Evolutionary conservation across 306 rosid genomes (phyloP), one percentile per base, ranked within the genome.

Genomic region (Trichosanthes truncata): DNA sequence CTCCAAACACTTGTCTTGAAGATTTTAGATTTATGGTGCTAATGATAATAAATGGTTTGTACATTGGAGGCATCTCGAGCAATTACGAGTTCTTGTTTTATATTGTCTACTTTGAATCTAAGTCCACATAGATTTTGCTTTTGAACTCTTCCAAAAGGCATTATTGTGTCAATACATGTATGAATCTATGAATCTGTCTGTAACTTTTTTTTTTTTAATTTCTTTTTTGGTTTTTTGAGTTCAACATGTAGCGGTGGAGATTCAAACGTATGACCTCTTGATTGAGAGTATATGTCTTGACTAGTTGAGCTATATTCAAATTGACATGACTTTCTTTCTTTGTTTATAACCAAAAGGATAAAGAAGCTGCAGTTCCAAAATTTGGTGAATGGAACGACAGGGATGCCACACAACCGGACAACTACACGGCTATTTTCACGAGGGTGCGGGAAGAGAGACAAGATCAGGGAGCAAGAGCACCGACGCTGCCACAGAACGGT

Each of bases 371-470:
- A 62, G 97, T 95, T 85, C 99, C 99, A 1, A 92, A 89, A 77
- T 92, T 95, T n/a, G 99, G 99, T 11, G 98, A 86, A 45, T 95
- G 99, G 97, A 91, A 95, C 80, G 97, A 89, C 72, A 89, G 72
- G 38, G 84, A 95, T 80, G 96, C 98, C 4, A 84, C 93, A 73
- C 80, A 97, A 65, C 97, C 97, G 26, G 95, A 92, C 72, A 91
- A 97, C 74, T 95, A 62, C 82, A 95, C 98, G 80, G 96, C 89
- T 80, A 91, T 95, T 57, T 95, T 95, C 86, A 89, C 89, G 78
- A 78, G 88, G 84, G 98, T 92, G 81, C 82, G 91, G 45, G 91
- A 91, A 83, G 96, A 88, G 87, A 86, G 82, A 80, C 92, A 89
- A 10, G 96, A 88, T 0, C 73, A 9, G 1, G 84, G 84, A 3